Base-by-base conservation (phyloP, 768 basidiomycete genomes). In the Coprinopsis cinerea region DNA sequence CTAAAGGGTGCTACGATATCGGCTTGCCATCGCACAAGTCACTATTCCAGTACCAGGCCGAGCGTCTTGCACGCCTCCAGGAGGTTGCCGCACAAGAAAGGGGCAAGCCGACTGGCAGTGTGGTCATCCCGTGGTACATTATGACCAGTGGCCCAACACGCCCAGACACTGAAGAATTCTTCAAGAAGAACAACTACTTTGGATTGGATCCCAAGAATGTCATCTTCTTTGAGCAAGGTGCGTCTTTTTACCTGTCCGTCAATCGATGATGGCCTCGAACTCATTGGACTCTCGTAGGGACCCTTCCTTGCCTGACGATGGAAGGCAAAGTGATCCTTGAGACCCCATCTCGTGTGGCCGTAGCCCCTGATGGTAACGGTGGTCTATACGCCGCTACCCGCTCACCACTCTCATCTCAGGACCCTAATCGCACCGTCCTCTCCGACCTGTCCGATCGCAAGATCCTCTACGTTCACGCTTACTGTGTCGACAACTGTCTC, bases 101-200 rank as follows among this genome's bases (percentile, higher is more conserved):
- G 43, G 62, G 67, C 32, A 82, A 82, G 59, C 67, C 77, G 14
- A 62, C 68, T 15, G 81, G 78, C 43, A 78, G 80, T 1, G 88
- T 91, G 47, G 65, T 80, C 46, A 81, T 98, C 49, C 90, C 91
- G 30, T 98, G 96, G 96, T 98, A 97, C 70, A 83, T 99, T 61
- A 99, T 99, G 96, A 98, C 95, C 49, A 93, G 90, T 62, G 94
- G 94, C 20, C 96, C 95, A 32, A 99, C 96, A 28, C 81, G 92
- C 56, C 73, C 68, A 34, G 88, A 85, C 28, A 98, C 96, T 20
- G 88, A 91, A 65, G 70, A 70, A 23, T 98, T 86, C 75, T 97
- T 98, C 70, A 71, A 70, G 53, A 71, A 78, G 53, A 77, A 92
- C 67, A 64, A 67, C 2, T 88, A 77, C 71, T 99, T 97, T 62